Percentiles rank a stretch among this genome's conserved stretches.
Evolutionary conservation across 2,329 filamentous ascomycete genomes (phyloP).

Genomic region (Colletotrichum kahawae): DNA sequence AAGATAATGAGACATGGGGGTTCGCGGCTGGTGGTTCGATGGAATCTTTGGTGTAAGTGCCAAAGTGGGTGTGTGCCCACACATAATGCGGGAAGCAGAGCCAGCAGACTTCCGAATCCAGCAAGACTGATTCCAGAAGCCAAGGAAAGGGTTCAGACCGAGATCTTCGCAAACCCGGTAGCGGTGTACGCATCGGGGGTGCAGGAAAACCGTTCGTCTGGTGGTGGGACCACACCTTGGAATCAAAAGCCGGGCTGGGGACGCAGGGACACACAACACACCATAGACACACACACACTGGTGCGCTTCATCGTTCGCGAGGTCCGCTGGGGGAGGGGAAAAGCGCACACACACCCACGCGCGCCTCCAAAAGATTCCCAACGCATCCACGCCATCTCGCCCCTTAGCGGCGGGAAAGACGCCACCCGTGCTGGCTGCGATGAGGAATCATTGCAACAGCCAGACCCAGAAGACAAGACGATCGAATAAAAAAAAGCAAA

Average conservation of each 20-base stretch:
- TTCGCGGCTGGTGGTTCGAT: not conserved
- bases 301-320: not conserved
- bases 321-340: not conserved
- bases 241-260: not conserved
- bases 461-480: not conserved
- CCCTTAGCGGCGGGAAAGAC: conserved; percentile 9
- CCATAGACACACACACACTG: not conserved
- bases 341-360: not conserved
- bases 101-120: not conserved
- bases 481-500: not conserved
- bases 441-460: conserved; percentile 13
- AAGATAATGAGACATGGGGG: not conserved
- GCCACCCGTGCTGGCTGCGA: not conserved
- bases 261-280: not conserved
- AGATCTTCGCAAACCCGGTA: not conserved
- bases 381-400: not conserved
- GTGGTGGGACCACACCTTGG: not conserved
- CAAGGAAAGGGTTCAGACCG: not conserved
- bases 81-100: not conserved
- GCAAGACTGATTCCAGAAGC: conserved; percentile 11
- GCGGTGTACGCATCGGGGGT: conserved; percentile 5
- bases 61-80: not conserved
- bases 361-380: not conserved
- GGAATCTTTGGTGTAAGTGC: not conserved
- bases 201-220: not conserved